Evolutionary conservation across 1,139 yeast genomes (phyloP), one percentile per base, ranked within the genome.

Genomic region (Yamadazyma sp.): DNA sequence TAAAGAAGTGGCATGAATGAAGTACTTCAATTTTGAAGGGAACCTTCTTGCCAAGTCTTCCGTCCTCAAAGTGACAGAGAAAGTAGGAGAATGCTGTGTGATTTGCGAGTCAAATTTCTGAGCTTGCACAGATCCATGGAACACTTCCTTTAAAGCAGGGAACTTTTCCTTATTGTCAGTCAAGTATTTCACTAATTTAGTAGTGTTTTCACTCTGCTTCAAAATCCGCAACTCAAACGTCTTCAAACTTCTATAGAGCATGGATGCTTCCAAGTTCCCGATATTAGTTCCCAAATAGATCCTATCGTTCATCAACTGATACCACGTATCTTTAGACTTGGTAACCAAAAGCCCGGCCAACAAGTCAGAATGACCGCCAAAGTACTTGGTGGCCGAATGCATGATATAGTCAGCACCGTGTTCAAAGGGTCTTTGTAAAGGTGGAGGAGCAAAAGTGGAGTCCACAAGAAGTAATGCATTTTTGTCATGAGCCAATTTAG

Each of bases 381-480:
- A 82, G 61, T 81, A 90, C 58, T 89, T 89, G 2, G 96, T 87
- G 1, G 90, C 96, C 1, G 96, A 86, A 61, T 89, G 96, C 79
- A 90, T 67, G 12, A 89, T 78, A 52, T 86, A 61, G 58, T 89
- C 96, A 23, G 84, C 95, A 31, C 92, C 96, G 50, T 74, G 82
- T 29, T 73, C 68, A 62, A 87, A 88, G 5, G 95, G 92, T 48
- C 85, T 76, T 54, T 81, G 89, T 40, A 89, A 64, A 6, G 96
- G 96, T 12, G 95, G 95, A 17, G 97, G 97, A 3, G 96, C 97
- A 59, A 90, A 82, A 0, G 97, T 90, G 1, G 96, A 78, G 58
- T 90, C 97, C 7, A 89, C 83, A 18, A 81, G 55, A 18, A 90
- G 60, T 17, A 68, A 56, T 0, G 95, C 95, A 2, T 89, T 88